Base-by-base conservation (phyloP, 768 basidiomycete genomes). In the Dentipellis sp. region DNA sequence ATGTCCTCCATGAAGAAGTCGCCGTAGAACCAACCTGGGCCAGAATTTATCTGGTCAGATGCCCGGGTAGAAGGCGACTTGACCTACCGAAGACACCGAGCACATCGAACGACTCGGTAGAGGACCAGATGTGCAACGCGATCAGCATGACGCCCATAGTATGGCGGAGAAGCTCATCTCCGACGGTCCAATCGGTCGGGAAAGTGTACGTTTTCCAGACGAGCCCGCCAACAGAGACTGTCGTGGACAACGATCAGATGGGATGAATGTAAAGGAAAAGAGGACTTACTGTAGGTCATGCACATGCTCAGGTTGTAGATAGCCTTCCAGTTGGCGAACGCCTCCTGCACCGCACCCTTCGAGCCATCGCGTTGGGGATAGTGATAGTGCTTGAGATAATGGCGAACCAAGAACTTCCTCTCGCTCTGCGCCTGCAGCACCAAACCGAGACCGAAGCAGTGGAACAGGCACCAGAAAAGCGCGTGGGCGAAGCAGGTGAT, bases 1-100 rank as follows among this genome's bases (percentile, higher is more conserved):
- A 91, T 94, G 59, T 93, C 88, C 64, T 95, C 91, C 72, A 94
- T 87, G 76, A 94, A 94, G 73, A 95, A 95, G 71, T 95, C 92
- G 21, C 93, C 94, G 63, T 97, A 99, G 72, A 97, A 94, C 97
- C 97, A 99, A 22, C 97, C 91, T 93, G 53, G 23, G 23, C 16
- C 42, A 16, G 6, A 54, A 51, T 22, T 42, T 50, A 22, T 45
- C 5, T 38, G 14, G 10, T n/a, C n/a, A 36, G 22, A 1, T 14
- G 22, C 11, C 10, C 8, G 9, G 21, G 50, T 8, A 2, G 37
- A 5, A 45, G 8, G 61, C 78, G 51, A 11, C 12, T 19, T 8
- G 9, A 23, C 23, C 3, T 62, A 91, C 91, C 97, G 65, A 97
- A 97, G 29, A 90, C 79, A 7, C 97, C 95, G 2, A 98, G 79